Percentiles rank a stretch among this genome's conserved stretches.
phyloP scores from a whole-genome alignment of 2,329 filamentous ascomycete species.

The Tetracladium maxilliforme region DNA sequence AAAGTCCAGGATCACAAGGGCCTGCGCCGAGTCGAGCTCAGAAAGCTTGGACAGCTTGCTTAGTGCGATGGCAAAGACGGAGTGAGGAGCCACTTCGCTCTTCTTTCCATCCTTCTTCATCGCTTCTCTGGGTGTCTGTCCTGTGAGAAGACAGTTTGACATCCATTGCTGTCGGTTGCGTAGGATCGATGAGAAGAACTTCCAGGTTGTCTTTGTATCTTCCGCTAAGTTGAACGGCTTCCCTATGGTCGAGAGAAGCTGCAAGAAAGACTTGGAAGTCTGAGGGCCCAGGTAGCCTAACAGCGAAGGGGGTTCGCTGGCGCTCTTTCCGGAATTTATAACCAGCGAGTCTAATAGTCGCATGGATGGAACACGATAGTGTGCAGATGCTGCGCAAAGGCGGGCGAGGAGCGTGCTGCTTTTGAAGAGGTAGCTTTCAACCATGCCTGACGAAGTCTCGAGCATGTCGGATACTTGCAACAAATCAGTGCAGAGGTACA shows the following conservation, averaged over 20 bases:
- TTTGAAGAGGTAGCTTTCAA: slow-evolving; percentile 73
- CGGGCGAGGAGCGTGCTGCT: slow-evolving; percentile 62
- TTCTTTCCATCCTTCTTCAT: slow-evolving; percentile 39
- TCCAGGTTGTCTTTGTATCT: slow-evolving; percentile 63
- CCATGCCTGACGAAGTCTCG: slow-evolving; percentile 43
- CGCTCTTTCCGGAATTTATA: slow-evolving; percentile 46
- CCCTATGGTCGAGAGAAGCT: slow-evolving; percentile 62
- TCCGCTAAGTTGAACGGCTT: slow-evolving; percentile 53
- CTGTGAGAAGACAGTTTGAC: slow-evolving; percentile 82
- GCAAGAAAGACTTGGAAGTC: slow-evolving; percentile 71
- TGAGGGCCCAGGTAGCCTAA: slow-evolving; percentile 76
- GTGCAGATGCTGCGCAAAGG: slow-evolving; percentile 55
- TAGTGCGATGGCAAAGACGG: slow-evolving; percentile 63
- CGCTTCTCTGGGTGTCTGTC: slow-evolving; percentile 66
- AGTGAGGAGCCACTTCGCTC: slow-evolving; percentile 33
- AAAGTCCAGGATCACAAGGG: slow-evolving; percentile 70
- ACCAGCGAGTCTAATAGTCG: slow-evolving; percentile 61
- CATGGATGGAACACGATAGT: slow-evolving; percentile 51
- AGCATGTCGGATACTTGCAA: slow-evolving; percentile 55
- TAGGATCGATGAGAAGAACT: slow-evolving; percentile 72
- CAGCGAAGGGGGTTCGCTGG: slow-evolving; percentile 80
- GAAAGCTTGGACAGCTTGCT: slow-evolving; percentile 53
- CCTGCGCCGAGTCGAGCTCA: slow-evolving; percentile 46
- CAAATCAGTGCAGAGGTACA: slow-evolving; percentile 53
- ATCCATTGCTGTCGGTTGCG: slow-evolving; percentile 92